These are phyloP conservation scores for Starmerella cellae DNA, from an alignment of 805 yeast genomes.

Conservation along the genomic window DNA sequence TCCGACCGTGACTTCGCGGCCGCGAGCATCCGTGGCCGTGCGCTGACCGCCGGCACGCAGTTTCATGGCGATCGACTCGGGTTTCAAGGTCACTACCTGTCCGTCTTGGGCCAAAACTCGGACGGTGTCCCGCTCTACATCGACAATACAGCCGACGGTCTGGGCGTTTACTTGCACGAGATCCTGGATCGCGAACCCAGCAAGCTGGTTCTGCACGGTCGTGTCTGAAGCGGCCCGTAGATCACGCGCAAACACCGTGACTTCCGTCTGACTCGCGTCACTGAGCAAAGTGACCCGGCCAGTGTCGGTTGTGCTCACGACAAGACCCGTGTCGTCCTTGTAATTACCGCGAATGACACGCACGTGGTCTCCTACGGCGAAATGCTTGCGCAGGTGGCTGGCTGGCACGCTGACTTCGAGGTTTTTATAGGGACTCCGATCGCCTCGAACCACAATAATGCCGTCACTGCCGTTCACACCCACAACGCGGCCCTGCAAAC, in stretches of 20 bases:
- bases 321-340: constrained; percentile 87
- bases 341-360: constrained; percentile 85
- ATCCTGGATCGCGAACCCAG: constrained; percentile 76
- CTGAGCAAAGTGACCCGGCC: constrained; percentile 71
- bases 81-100: constrained; percentile 52
- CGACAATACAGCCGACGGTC: constrained; percentile 76
- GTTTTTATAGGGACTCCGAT: constrained; percentile 39
- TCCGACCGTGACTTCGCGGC: constrained; percentile 74
- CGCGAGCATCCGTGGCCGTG: constrained; percentile 74
- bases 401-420: constrained; percentile 68
- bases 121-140: constrained; percentile 78
- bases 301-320: constrained; percentile 65
- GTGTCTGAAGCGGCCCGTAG: constrained; percentile 85
- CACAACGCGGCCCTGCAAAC: constrained; percentile 52
- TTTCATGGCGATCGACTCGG: constrained; percentile 72
- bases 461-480: constrained; percentile 32
- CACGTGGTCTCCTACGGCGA: constrained; percentile 87
- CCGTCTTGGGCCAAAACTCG: constrained; percentile 75
- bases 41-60: constrained; percentile 46
- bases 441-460: constrained; percentile 38
- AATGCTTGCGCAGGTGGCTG: constrained; percentile 68
- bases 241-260: constrained; percentile 85
- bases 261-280: constrained; percentile 76
- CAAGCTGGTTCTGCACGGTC: constrained; percentile 54
- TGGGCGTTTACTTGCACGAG: constrained; percentile 77